phyloP scores from a whole-genome alignment of 129 eudicot species.

The Ambrosia artemisiifolia region DNA sequence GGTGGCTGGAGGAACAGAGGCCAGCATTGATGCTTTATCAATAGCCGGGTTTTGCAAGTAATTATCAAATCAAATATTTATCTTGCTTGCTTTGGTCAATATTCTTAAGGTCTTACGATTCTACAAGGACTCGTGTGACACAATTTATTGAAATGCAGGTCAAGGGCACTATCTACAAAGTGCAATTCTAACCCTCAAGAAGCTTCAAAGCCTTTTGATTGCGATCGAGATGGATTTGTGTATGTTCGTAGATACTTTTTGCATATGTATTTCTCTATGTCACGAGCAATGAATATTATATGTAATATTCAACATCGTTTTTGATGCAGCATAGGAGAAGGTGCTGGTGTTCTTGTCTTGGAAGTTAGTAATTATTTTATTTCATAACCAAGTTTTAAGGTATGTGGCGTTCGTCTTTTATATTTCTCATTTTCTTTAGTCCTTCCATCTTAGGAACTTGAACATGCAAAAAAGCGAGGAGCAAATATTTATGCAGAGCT shows the following conservation, averaged over 20 bases:
- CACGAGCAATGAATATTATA: neutral
- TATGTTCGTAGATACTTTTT: conserved; percentile 38
- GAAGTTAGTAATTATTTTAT: conserved; percentile 60
- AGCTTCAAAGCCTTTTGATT: conserved; percentile 95
- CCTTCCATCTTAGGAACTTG: conserved; percentile 55
- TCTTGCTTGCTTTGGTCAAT: neutral
- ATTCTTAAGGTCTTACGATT: neutral
- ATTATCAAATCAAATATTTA: conserved; percentile 18
- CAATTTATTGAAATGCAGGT: conserved; percentile 41
- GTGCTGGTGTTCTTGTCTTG: conserved; percentile 85
- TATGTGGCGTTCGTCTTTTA: neutral
- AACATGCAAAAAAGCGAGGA: conserved; percentile 84
- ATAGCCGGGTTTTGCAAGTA: conserved; percentile 96
- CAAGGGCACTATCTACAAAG: conserved; percentile 81
- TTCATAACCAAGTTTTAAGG: neutral
- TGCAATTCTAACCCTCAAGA: conserved; percentile 66
- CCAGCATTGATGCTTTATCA: conserved; percentile 97
- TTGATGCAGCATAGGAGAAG: conserved; percentile 86
- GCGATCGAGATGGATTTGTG: conserved; percentile 97
- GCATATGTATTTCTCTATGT: neutral
- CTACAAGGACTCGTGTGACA: neutral
- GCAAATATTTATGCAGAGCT: conserved; percentile 86
- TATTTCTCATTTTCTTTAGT: neutral
- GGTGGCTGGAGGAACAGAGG: conserved; percentile 99
- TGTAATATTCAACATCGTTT: conserved; percentile 3